A percentile compares a stretch with the other conserved stretches of the same genome.
phyloP scores from a whole-genome alignment of 345 rosid species.

The Psidium friedrichsthalianum region DNA sequence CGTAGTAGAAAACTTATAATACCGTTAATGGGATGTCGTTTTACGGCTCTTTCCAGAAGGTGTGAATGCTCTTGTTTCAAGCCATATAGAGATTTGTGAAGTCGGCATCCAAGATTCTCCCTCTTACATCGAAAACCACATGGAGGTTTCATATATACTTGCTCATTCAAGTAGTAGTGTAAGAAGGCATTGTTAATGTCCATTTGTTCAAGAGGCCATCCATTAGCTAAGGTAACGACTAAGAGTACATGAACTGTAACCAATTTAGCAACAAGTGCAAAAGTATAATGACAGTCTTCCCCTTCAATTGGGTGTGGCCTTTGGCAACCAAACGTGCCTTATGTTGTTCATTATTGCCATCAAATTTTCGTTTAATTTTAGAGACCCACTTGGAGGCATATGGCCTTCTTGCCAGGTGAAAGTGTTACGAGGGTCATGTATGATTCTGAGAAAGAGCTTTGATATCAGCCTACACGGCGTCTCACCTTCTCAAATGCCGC shows the following conservation, averaged over 20 bases:
- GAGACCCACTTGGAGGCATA: too few species aligned
- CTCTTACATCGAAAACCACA: neutral
- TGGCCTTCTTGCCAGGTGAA: too few species aligned
- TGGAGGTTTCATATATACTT: neutral
- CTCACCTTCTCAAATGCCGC: too few species aligned
- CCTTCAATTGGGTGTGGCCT: neutral
- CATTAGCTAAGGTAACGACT: neutral
- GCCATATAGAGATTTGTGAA: neutral
- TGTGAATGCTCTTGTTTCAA: neutral
- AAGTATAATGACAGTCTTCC: neutral
- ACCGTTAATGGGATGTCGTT: neutral
- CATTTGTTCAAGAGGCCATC: neutral
- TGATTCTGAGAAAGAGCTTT: too few species aligned
- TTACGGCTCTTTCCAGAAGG: too few species aligned
- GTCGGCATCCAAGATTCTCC: neutral
- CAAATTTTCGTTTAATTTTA: too few species aligned
- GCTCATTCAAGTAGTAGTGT: neutral
- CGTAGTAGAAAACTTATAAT: neutral
- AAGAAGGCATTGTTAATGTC: neutral
- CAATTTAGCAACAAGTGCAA: neutral
- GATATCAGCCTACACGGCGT: too few species aligned
- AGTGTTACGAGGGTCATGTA: too few species aligned
- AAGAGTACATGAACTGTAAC: neutral
- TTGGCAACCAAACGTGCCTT: neutral
- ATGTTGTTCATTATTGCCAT: too few species aligned